phyloP scores from a whole-genome alignment of 805 yeast species.

The Wickerhamomyces canadensis region DNA sequence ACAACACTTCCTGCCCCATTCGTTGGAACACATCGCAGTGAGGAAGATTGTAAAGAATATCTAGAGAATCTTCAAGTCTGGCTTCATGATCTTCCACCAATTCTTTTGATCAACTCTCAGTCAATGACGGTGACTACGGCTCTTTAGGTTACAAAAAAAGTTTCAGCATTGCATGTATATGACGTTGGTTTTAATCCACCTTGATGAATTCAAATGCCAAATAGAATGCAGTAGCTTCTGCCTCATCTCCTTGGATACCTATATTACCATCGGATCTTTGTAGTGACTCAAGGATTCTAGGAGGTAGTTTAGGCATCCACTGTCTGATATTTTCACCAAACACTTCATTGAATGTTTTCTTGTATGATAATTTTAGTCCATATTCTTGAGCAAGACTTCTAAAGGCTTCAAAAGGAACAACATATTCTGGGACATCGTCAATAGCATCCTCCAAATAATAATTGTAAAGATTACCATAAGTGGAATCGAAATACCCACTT shows the following conservation, averaged over 20 bases:
- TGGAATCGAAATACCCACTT: slow-evolving; percentile 65
- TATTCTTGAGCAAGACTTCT: slow-evolving; percentile 80
- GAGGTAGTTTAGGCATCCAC: slow-evolving; percentile 52
- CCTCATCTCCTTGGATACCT: slow-evolving; percentile 85
- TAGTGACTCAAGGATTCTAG: slow-evolving; percentile 62
- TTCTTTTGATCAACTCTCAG: slow-evolving; percentile 78
- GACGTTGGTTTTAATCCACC: slow-evolving; percentile 18
- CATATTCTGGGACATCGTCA: slow-evolving; percentile 93
- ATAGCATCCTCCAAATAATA: slow-evolving; percentile 89
- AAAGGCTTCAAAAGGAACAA: slow-evolving; percentile 88
- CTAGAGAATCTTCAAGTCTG: slow-evolving; percentile 72
- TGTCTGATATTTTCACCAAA: slow-evolving; percentile 75
- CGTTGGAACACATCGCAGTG: slow-evolving; percentile 71
- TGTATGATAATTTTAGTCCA: slow-evolving; percentile 64
- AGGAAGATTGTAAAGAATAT: slow-evolving; percentile 66
- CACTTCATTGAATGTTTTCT: slow-evolving; percentile 74
- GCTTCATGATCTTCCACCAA: slow-evolving; percentile 80
- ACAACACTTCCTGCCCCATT: slow-evolving; percentile 89
- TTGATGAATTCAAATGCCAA: slow-evolving; percentile 79
- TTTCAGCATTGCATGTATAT: not conserved
- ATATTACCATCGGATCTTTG: slow-evolving; percentile 71
- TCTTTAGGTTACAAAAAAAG: slow-evolving; percentile 32
- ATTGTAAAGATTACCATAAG: slow-evolving; percentile 79
- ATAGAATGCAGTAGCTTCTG: slow-evolving; percentile 84
- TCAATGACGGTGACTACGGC: slow-evolving; percentile 96